Conservation (phyloP, 1,139 yeast species). For the Magnusiomyces ingens region DNA sequence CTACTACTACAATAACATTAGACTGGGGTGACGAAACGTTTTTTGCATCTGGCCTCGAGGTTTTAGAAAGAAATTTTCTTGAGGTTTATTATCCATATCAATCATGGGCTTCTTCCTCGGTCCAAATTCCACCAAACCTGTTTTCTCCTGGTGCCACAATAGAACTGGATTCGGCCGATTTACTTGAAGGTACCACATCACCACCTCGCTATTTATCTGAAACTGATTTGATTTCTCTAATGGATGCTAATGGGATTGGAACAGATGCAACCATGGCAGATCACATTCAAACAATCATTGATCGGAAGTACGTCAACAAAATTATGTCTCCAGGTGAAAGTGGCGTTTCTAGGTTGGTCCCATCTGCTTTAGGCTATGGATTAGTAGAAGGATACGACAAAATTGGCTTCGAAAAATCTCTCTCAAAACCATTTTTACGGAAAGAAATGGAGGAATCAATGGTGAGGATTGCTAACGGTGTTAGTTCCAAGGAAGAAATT, state of each 20-base stretch:
- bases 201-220: conserved; percentile 86
- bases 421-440: conserved; percentile 85
- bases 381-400: conserved; percentile 82
- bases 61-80: conserved; percentile 64
- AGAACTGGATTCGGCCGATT: conserved; percentile 45
- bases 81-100: conserved; percentile 67
- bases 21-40: conserved; percentile 77
- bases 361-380: conserved; percentile 81
- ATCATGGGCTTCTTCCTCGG: conserved; percentile 59
- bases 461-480: conserved; percentile 63
- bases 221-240: conserved; percentile 80
- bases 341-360: conserved; percentile 41
- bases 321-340: conserved; percentile 9
- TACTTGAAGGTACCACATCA: conserved; percentile 69
- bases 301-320: conserved; percentile 53
- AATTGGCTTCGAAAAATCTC: conserved; percentile 62
- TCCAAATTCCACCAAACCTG: conserved; percentile 52
- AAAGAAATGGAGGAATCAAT: conserved; percentile 66
- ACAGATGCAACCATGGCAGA: conserved; percentile 99
- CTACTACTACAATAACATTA: conserved; percentile 52
- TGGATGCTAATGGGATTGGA: conserved; percentile 98
- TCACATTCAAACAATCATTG: conserved; percentile 75
- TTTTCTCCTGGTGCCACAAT: conserved; percentile 53
- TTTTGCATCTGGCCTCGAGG: conserved; percentile 63
- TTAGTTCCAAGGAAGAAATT: conserved; percentile 47